These are phyloP conservation scores for Afroboletus lepidellus DNA, from an alignment of 1,284 basidiomycete species.

Conservation along the genomic window DNA sequence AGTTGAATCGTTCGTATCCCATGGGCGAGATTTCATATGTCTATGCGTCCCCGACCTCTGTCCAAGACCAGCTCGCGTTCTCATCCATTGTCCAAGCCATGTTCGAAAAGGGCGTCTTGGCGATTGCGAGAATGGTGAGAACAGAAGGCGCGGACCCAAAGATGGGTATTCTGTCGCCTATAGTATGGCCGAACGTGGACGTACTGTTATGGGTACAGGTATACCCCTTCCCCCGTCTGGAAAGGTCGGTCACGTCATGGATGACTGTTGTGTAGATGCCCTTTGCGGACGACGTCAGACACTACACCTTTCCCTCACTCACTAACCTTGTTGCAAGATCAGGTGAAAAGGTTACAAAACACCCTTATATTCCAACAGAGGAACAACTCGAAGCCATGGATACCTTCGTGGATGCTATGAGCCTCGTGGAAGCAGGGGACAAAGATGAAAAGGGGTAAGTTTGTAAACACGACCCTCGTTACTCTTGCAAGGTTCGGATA, in stretches of 20 bases:
- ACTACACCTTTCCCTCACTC: slow-evolving; percentile 84
- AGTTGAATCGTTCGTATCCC: slow-evolving; percentile 79
- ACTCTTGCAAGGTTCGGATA: slow-evolving; percentile 1
- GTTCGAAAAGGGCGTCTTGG: slow-evolving; percentile 61
- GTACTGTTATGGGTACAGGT: slow-evolving; percentile 84
- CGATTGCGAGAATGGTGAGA: slow-evolving; percentile 80
- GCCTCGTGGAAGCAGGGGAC: slow-evolving; percentile 73
- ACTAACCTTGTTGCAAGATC: slow-evolving; percentile 73
- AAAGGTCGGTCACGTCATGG: background rate
- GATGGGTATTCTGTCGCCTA: slow-evolving; percentile 75
- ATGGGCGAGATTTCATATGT: slow-evolving; percentile 90
- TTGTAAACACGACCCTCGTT: background rate
- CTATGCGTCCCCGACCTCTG: slow-evolving; percentile 70
- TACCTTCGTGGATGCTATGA: slow-evolving; percentile 81
- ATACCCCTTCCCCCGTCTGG: slow-evolving; percentile 15
- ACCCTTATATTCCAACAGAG: slow-evolving; percentile 82
- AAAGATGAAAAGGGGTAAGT: slow-evolving; percentile 70
- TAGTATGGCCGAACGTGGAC: slow-evolving; percentile 65
- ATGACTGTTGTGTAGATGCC: slow-evolving; percentile 63
- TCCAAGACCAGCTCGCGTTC: slow-evolving; percentile 78
- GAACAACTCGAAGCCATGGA: slow-evolving; percentile 84
- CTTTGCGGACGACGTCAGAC: slow-evolving; percentile 90
- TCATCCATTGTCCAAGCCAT: slow-evolving; percentile 87
- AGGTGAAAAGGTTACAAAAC: slow-evolving; percentile 71
- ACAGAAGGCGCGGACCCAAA: slow-evolving; percentile 77